Evolutionary conservation across 768 basidiomycete genomes (phyloP), one percentile per base, ranked within the genome.

Genomic region (Pulveroboletus sp.): DNA sequence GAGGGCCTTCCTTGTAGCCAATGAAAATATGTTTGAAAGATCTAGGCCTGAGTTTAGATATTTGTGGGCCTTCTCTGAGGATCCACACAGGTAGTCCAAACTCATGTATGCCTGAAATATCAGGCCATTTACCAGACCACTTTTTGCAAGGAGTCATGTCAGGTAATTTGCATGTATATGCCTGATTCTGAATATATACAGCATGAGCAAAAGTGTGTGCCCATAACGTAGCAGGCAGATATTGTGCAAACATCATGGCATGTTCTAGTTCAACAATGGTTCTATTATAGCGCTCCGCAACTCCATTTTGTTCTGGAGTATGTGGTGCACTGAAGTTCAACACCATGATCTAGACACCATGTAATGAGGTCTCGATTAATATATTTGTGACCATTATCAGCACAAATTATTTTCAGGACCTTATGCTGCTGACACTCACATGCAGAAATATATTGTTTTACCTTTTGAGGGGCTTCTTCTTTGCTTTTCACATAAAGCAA

Each of bases 291-390:
- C 63, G 39, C 32, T 78, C 73, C 0, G 73, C 65, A 17, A 63
- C 45, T 7, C 64, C 68, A 51, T 75, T 75, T 24, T 74, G 70
- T 0, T 65, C 52, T 0, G 69, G 70, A 8, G 68, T 67, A 26
- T 74, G 71, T 2, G 69, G 73, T 5, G 63, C 64, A 0, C 13
- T 74, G 63, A 0, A 71, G 49, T 1, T 57, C 57, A 8, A 71
- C 69, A 0, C 72, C 70, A 2, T 61, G 49, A 0, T 40, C 2
- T 0, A 26, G 46, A 23, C 60, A 59, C 53, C 64, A 70, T 0
- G 41, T 13, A 32, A 55, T 57, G 9, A 68, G 32, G 2, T 50
- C 37, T 0, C 39, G 39, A 20, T 71, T 68, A 0, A 70, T 34
- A 5, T 68, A 60, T 50, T 73, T 70, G 8, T 50, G 60, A 1